Conservation (phyloP, 306 rosid genomes). For the Fagus sylvatica region DNA sequence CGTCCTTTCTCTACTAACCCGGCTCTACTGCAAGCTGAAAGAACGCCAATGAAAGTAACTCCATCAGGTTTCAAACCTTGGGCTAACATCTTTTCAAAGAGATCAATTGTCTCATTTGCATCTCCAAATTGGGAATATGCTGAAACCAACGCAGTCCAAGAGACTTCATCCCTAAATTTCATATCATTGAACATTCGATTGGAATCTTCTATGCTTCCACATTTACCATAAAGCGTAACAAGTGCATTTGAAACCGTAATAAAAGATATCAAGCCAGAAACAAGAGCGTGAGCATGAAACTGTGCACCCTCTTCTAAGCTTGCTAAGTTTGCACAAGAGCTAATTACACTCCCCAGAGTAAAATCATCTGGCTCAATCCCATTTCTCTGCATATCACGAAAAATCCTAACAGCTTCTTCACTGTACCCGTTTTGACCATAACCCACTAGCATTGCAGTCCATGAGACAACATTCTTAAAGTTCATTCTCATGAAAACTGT, state of each 20-base stretch:
- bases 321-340: constrained; percentile 91
- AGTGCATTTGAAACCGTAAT: constrained; percentile 83
- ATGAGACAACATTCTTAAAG: constrained; percentile 74
- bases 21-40: constrained; percentile 93
- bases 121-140: constrained; percentile 84
- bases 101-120: constrained; percentile 63
- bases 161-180: constrained; percentile 67
- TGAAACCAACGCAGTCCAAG: constrained; percentile 94
- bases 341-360: constrained; percentile 82
- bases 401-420: constrained; percentile 82
- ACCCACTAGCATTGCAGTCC: constrained; percentile 93
- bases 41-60: constrained; percentile 88
- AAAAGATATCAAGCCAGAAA: constrained; percentile 70
- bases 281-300: constrained; percentile 76
- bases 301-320: constrained; percentile 97
- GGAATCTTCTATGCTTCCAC: constrained; percentile 79
- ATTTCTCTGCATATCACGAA: constrained; percentile 73
- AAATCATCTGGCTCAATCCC: constrained; percentile 79
- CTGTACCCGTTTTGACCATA: constrained; percentile 86
- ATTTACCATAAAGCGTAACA: constrained; percentile 78
- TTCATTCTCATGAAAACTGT: constrained; percentile 71
- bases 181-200: constrained; percentile 65
- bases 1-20: constrained; percentile 82
- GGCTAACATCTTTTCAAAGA: constrained; percentile 69
- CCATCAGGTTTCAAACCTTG: constrained; percentile 70